These are phyloP conservation scores for Aureobasidium sp. DNA, from an alignment of 2,329 filamentous ascomycete species.

Conservation along the genomic window DNA sequence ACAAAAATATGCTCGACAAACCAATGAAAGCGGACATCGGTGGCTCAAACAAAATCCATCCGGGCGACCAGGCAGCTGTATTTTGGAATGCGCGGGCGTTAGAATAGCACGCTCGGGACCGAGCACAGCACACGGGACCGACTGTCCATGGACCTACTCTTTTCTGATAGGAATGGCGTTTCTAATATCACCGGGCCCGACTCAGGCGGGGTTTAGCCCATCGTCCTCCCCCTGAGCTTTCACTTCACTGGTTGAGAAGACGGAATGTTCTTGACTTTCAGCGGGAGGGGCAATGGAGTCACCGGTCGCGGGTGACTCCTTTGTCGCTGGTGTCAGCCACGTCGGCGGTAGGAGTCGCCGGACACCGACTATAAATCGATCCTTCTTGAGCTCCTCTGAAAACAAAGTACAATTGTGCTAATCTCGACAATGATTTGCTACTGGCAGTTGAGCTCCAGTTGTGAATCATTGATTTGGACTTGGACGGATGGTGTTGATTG, in stretches of 20 bases:
- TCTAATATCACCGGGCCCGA: not conserved
- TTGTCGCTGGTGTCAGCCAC: not conserved
- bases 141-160: not conserved
- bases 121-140: slow-evolving; percentile 3
- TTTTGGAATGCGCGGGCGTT: slow-evolving; percentile 9
- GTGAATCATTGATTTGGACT: not conserved
- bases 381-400: not conserved
- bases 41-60: not conserved
- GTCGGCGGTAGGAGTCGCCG: not conserved
- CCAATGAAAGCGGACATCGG: not conserved
- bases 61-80: slow-evolving; percentile 6
- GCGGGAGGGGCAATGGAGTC: not conserved
- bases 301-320: not conserved
- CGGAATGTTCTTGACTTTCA: not conserved
- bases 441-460: not conserved
- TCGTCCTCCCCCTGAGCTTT: not conserved
- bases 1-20: not conserved
- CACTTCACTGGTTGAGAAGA: not conserved
- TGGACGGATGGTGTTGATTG: not conserved
- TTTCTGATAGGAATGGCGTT: not conserved
- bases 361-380: not conserved
- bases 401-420: not conserved
- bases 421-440: not conserved
- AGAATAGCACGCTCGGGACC: not conserved
- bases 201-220: not conserved